Percentiles rank a stretch among this genome's conserved stretches.
Conservation (phyloP, 495 filamentous ascomycete species). For the Aspergillus ellipticus region DNA sequence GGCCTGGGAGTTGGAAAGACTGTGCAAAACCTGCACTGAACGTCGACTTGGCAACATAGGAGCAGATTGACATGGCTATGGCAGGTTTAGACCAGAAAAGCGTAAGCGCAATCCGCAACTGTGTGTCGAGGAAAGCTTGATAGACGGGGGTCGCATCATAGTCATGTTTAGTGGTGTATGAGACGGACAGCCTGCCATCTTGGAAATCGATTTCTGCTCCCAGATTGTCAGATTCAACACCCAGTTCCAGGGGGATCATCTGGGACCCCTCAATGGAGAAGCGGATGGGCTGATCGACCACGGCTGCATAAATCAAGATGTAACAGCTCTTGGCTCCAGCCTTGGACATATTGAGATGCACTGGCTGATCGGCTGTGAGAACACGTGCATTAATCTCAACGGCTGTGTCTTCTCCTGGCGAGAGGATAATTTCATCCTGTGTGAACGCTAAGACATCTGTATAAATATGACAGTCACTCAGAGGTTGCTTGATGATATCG, state of each 20-base stretch:
- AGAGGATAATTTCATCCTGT: background rate
- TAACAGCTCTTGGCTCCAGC: background rate
- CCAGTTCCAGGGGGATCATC: background rate
- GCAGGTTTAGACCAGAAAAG: constrained; percentile 1
- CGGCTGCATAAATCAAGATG: constrained; percentile 5
- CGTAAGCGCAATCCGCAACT: background rate
- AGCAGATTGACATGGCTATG: constrained; percentile 1
- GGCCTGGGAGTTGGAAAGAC: background rate
- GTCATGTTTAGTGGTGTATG: background rate
- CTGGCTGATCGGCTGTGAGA: background rate
- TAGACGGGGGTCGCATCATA: background rate
- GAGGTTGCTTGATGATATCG: too few species aligned
- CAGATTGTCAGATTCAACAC: background rate
- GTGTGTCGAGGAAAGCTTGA: background rate
- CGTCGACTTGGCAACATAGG: background rate
- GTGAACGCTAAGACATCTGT: background rate
- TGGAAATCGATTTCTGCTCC: background rate
- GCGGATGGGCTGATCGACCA: constrained; percentile 2
- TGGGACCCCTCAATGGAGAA: background rate
- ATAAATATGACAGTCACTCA: background rate
- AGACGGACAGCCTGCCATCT: background rate
- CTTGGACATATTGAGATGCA: background rate
- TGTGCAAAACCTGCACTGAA: background rate
- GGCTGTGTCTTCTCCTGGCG: background rate
- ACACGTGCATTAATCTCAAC: background rate